Conservation (phyloP, 352 stramenopile species). For the Discostella stelligera region DNA sequence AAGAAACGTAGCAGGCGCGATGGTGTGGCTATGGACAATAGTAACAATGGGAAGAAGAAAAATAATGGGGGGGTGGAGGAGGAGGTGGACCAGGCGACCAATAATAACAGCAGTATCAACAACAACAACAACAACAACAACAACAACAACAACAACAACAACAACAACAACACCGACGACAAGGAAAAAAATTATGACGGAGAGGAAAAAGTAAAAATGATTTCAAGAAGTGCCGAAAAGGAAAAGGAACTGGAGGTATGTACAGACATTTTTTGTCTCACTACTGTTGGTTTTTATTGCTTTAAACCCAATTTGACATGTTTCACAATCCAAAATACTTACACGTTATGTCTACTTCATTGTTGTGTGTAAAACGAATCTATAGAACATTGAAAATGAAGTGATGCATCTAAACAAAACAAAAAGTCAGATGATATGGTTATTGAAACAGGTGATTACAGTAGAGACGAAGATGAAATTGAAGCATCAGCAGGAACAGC, state of each 20-base stretch:
- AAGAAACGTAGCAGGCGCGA: background rate
- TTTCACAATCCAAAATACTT: no score
- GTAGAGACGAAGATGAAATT: constrained; percentile 20
- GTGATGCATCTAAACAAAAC: constrained; percentile 48
- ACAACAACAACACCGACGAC: no score
- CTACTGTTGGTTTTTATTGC: background rate
- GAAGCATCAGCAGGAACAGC: background rate
- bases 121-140: no score
- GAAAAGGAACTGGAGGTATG: constrained; percentile 41
- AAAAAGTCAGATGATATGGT: constrained; percentile 55
- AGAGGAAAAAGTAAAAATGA: constrained; percentile 2
- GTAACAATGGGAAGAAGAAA: constrained; percentile 11
- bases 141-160: no score
- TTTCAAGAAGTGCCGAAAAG: constrained; percentile 23
- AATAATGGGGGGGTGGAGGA: background rate
- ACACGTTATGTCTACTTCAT: no score
- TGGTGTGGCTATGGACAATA: background rate
- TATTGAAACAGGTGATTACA: constrained; percentile 50
- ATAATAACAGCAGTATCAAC: no score
- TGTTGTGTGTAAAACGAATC: background rate
- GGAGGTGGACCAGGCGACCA: background rate
- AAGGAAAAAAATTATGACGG: background rate
- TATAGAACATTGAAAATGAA: constrained; percentile 41
- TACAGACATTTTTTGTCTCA: no score
- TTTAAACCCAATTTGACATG: background rate